phyloP scores from a whole-genome alignment of 257 asterid species.

The Jasminum sambac region DNA sequence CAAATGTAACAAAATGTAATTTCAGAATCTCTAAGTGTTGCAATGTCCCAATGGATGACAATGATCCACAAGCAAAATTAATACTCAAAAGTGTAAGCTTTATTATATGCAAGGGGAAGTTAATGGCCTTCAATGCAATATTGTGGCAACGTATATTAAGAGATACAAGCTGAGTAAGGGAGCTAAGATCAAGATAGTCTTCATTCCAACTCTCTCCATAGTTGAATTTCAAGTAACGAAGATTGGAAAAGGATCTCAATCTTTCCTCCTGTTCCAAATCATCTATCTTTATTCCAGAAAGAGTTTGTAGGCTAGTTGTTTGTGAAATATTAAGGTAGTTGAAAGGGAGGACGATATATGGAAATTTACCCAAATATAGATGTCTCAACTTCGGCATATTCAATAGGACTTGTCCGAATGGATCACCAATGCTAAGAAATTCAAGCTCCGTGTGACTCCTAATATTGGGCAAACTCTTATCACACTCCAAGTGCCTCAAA shows the following conservation, averaged over 20 bases:
- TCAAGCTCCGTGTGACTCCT: neutral
- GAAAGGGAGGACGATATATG: too few relatives aligned
- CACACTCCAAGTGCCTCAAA: too few relatives aligned
- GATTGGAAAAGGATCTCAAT: neutral
- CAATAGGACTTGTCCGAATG: neutral
- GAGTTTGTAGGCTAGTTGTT: neutral
- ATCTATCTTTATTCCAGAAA: neutral
- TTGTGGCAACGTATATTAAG: neutral
- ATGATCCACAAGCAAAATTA: neutral
- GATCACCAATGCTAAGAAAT: neutral
- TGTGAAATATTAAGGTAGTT: neutral
- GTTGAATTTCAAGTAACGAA: conserved; percentile 8
- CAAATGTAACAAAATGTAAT: neutral
- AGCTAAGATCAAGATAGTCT: neutral
- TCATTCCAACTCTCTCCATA: neutral
- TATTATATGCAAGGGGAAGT: neutral
- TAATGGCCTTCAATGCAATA: neutral
- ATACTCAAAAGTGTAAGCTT: neutral
- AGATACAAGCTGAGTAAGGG: neutral
- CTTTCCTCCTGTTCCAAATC: neutral
- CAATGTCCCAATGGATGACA: neutral
- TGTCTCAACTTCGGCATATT: conserved; percentile 16
- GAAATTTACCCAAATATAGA: neutral
- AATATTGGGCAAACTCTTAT: neutral
- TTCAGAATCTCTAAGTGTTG: neutral